Percentiles rank a stretch among this genome's conserved stretches.
These are phyloP conservation scores for Phaeosphaeriaceae sp. DNA, from an alignment of 2,329 filamentous ascomycete genomes.

Conservation along the genomic window DNA sequence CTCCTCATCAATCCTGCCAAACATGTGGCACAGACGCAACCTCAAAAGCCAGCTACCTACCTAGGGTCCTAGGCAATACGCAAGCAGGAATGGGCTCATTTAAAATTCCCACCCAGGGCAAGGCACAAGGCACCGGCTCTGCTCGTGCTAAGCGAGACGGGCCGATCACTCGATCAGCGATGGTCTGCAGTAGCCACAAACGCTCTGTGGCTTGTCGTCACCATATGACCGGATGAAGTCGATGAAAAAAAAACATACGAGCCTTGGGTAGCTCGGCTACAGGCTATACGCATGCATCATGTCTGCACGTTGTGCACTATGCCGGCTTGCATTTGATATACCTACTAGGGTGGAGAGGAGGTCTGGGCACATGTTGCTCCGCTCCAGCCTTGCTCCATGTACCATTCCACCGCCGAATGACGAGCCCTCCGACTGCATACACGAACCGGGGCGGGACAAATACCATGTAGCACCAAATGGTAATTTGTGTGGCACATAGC, in stretches of 20 bases:
- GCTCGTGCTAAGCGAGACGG: neutral
- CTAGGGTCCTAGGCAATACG: too few relatives aligned
- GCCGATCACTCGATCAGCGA: conserved; percentile 19
- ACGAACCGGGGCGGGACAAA: neutral
- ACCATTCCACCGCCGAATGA: neutral
- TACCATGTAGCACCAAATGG: neutral
- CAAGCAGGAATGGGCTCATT: too few relatives aligned
- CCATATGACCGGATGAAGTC: too few relatives aligned
- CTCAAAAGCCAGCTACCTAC: too few relatives aligned
- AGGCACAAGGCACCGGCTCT: too few relatives aligned
- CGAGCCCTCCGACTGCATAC: too few relatives aligned
- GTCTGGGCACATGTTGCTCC: conserved; percentile 15
- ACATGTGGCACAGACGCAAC: neutral
- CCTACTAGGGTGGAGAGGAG: conserved; percentile 18
- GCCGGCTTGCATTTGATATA: neutral
- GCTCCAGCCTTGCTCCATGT: neutral
- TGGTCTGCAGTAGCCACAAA: conserved; percentile 11
- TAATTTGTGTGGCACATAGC: neutral
- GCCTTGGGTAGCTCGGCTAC: too few relatives aligned
- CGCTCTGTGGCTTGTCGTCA: too few relatives aligned
- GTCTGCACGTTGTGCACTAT: too few relatives aligned
- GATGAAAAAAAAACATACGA: too few relatives aligned
- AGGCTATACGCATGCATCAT: neutral
- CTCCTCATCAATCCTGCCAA: too few relatives aligned
- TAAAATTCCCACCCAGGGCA: too few relatives aligned